Conservation (phyloP, 192 early-diverging fungal species). For the Lunasporangiospora selenospora region DNA sequence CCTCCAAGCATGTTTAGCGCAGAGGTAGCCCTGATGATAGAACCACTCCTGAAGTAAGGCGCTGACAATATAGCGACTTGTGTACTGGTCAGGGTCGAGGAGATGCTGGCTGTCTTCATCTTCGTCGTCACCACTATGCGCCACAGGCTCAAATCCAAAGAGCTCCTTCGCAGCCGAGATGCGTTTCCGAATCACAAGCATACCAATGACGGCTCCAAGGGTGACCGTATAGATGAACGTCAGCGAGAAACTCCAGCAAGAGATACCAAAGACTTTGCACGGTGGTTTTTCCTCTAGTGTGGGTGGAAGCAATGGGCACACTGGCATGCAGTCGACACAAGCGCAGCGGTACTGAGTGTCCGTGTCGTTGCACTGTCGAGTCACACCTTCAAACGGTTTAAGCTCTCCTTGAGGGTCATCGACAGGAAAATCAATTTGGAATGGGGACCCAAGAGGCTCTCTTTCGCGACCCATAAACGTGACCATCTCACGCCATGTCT, state of each 20-base stretch:
- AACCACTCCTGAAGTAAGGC: conserved; percentile 63
- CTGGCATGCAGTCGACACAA: conserved; percentile 64
- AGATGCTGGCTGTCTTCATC: conserved; percentile 47
- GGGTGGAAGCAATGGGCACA: conserved; percentile 61
- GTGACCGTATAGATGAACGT: conserved; percentile 50
- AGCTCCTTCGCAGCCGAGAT: conserved; percentile 21
- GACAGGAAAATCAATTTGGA: conserved; percentile 68
- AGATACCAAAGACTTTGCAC: conserved; percentile 53
- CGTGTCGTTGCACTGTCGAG: conserved; percentile 58
- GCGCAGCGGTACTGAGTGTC: conserved; percentile 59
- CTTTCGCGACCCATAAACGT: conserved; percentile 60
- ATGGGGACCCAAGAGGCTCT: conserved; percentile 63
- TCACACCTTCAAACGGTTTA: conserved; percentile 38
- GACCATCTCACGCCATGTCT: conserved; percentile 61
- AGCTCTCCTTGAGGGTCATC: conserved; percentile 30
- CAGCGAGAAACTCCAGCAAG: conserved; percentile 60
- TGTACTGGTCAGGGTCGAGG: conserved; percentile 54
- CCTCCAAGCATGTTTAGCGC: conserved; percentile 60
- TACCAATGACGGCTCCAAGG: conserved; percentile 17
- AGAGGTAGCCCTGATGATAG: conserved; percentile 62
- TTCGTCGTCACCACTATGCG: conserved; percentile 48
- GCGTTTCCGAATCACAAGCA: conserved; percentile 32
- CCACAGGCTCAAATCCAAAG: conserved; percentile 54
- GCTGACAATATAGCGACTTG: conserved; percentile 57
- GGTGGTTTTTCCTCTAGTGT: conserved; percentile 51